Evolutionary conservation across 257 asterid genomes (phyloP).

Genomic region (Ehretia macrophylla): DNA sequence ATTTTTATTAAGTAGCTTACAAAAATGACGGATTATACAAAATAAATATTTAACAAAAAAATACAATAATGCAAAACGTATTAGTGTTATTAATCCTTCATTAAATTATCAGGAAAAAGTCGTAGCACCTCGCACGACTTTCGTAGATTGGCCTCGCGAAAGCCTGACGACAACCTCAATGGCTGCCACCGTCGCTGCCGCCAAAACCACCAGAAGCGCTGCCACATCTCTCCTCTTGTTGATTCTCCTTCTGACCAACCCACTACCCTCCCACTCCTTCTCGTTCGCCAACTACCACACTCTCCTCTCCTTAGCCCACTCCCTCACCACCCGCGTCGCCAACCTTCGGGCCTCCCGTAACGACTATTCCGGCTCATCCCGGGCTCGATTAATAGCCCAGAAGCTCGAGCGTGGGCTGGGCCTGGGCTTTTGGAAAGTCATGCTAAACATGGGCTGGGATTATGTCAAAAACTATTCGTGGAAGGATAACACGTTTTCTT

Average conservation of each 20-base stretch:
- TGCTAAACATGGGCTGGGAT: constrained; percentile 59
- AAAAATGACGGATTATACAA: no score
- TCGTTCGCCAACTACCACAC: constrained; percentile 42
- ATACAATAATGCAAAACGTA: no score
- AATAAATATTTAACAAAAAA: no score
- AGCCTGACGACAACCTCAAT: constrained; percentile 5
- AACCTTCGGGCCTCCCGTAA: constrained; percentile 70
- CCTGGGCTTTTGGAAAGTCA: constrained; percentile 52
- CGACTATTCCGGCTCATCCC: constrained; percentile 50
- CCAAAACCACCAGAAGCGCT: constrained; percentile 19
- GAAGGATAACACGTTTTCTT: constrained; percentile 31
- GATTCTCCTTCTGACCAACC: constrained; percentile 19
- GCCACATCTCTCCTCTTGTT: constrained; percentile 24
- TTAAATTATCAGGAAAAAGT: no score
- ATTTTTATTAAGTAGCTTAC: no score
- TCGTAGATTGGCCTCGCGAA: no score
- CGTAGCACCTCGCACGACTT: neutral
- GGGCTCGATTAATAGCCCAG: constrained; percentile 49
- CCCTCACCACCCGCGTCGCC: constrained; percentile 71
- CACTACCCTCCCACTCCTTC: constrained; percentile 20
- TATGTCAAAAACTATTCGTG: constrained; percentile 54
- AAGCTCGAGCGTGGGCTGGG: constrained; percentile 47
- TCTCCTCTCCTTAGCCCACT: constrained; percentile 65
- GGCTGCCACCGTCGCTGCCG: no score
- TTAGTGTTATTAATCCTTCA: no score